Base-by-base conservation (phyloP, 1,139 yeast species). In the Saccharomycopsis hybrid region DNA sequence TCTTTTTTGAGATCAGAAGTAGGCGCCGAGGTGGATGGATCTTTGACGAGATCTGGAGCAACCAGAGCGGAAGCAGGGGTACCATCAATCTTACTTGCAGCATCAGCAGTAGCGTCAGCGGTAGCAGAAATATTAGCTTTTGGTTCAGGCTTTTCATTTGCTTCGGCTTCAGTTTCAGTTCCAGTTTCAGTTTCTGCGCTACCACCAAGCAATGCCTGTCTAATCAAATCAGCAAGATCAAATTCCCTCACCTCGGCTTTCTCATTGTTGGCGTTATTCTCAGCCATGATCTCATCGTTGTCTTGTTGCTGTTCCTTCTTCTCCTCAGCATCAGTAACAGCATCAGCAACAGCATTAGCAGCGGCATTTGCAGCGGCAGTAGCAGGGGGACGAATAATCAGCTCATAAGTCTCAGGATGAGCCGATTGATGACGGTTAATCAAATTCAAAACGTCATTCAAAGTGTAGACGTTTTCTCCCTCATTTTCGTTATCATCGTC, bases 181-280 rank as follows among this genome's bases (percentile, higher is more conserved):
- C 36, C 46, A 29, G 47, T 50, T 36, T 31, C 48, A 9, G 43
- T 43, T 5, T 49, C 55, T 36, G 47, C 37, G 28, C 44, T 50
- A 29, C 52, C 55, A 38, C 58, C 59, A 27, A 54, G 31, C 13
- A 60, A 48, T 4, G 61, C 59, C 37, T 49, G 54, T 40, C 56
- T 48, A 35, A 60, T 52, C 27, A 56, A 56, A 41, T 47, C 54
- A 29, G 59, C 52, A 44, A 52, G 51, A 13, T 51, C 50, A 8
- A 47, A 52, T 29, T 25, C 24, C 9, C 25, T 32, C 25, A 7
- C 37, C 13, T 36, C 39, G 5, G 39, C 24, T 7, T 11, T 7
- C 13, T 5, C 39, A 18, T 18, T 18, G 18, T 18, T 18, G 18
- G 18, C 18, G 18, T 18, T 18, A 18, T 18, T 18, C 25, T 45